Percentiles rank a stretch among this genome's conserved stretches.
Conservation (phyloP, 2,329 filamentous ascomycete species). For the Epichloe gansuensis region DNA sequence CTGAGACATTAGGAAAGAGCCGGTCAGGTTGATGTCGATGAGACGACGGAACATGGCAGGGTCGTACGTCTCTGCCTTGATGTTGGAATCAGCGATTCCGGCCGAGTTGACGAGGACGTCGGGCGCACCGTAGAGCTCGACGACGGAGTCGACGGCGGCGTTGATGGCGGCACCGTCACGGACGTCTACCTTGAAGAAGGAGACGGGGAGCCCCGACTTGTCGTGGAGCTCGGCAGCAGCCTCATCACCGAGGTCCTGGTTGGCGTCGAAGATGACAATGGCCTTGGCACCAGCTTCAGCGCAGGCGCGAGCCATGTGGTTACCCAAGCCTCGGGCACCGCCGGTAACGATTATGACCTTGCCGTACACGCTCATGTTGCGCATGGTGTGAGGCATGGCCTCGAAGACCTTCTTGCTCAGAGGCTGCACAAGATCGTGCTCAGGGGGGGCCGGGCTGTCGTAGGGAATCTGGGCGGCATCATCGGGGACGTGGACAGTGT, state of each 20-base stretch:
- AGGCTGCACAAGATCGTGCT: constrained; percentile 37
- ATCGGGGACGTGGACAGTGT: constrained; percentile 39
- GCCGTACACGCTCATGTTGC: constrained; percentile 54
- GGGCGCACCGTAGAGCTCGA: constrained; percentile 52
- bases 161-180: constrained; percentile 58
- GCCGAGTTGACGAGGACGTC: constrained; percentile 71
- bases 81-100: constrained; percentile 73
- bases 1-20: constrained; percentile 66
- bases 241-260: constrained; percentile 60
- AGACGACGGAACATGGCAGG: constrained; percentile 64
- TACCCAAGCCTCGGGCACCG: constrained; percentile 64
- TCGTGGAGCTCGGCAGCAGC: constrained; percentile 56
- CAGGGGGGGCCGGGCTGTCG: constrained; percentile 26
- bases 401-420: constrained; percentile 41
- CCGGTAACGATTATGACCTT: constrained; percentile 64
- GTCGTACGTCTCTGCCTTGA: constrained; percentile 68
- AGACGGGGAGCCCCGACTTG: constrained; percentile 59
- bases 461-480: constrained; percentile 28
- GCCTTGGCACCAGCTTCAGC: constrained; percentile 64
- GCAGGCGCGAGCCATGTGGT: constrained; percentile 67
- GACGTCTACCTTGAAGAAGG: constrained; percentile 70
- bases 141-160: constrained; percentile 53
- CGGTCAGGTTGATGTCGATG: constrained; percentile 72
- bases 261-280: constrained; percentile 64
- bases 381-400: constrained; percentile 49